Evolutionary conservation across 345 rosid genomes (phyloP).

Genomic region (Corchorus olitorius): DNA sequence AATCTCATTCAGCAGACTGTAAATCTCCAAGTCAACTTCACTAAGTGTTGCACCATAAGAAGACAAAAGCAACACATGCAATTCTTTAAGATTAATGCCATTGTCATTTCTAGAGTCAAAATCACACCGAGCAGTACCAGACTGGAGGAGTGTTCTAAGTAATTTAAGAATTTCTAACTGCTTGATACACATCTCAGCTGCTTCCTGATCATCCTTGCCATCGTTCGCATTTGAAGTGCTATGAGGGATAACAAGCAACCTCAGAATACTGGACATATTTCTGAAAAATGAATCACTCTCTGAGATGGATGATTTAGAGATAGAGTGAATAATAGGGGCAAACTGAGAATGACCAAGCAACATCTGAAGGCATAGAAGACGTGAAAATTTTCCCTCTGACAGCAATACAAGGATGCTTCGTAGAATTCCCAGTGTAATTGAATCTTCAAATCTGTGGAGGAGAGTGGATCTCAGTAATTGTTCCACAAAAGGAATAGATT

Average conservation of each 20-base stretch:
- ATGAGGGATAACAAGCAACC: slow-evolving; percentile 45
- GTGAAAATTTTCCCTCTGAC: slow-evolving; percentile 56
- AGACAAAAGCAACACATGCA: slow-evolving; percentile 68
- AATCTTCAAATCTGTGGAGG: slow-evolving; percentile 76
- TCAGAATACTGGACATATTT: slow-evolving; percentile 78
- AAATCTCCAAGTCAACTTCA: slow-evolving; percentile 75
- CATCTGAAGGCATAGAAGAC: slow-evolving; percentile 58
- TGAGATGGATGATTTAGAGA: slow-evolving; percentile 36
- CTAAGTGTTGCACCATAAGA: slow-evolving; percentile 86
- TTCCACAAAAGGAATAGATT: slow-evolving; percentile 70
- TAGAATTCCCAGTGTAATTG: slow-evolving; percentile 57
- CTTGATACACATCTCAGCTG: slow-evolving; percentile 33
- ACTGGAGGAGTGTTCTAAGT: slow-evolving; percentile 60
- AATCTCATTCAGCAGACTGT: slow-evolving; percentile 60
- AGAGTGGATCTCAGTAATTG: slow-evolving; percentile 65
- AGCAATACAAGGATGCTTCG: slow-evolving; percentile 49
- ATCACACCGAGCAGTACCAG: slow-evolving; percentile 21
- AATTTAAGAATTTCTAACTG: slow-evolving; percentile 72
- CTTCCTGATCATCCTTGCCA: slow-evolving; percentile 32
- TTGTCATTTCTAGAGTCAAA: slow-evolving; percentile 46
- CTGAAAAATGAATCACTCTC: slow-evolving; percentile 56
- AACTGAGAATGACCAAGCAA: slow-evolving; percentile 86
- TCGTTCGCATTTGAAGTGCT: slow-evolving; percentile 26
- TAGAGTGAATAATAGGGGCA: slow-evolving; percentile 51
- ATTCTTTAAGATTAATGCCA: slow-evolving; percentile 66